Conservation (phyloP, 495 filamentous ascomycete genomes). For the Bryoglossum gracile region DNA sequence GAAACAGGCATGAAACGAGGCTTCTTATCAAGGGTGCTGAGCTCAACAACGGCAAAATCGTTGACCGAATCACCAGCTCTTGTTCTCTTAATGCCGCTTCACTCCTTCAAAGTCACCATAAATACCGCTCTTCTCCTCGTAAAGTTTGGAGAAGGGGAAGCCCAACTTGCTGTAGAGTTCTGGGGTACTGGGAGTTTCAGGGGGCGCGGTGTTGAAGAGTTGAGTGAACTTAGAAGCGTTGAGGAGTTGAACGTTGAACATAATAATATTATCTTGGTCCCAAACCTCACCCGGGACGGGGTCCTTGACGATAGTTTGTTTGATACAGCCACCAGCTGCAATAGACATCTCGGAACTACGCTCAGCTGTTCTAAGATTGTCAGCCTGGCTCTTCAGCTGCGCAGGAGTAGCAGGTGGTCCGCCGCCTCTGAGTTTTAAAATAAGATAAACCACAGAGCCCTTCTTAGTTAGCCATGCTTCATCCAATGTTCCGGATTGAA, state of each 20-base stretch:
- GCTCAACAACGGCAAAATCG: background rate
- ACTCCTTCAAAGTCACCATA: background rate
- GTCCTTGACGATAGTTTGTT: slow-evolving; percentile 28
- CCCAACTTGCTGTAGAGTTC: background rate
- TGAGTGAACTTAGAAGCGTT: background rate
- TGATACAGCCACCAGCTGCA: slow-evolving; percentile 30
- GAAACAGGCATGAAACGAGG: background rate
- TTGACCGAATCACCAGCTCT: background rate
- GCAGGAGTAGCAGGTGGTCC: background rate
- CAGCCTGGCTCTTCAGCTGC: background rate
- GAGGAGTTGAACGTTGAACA: slow-evolving; percentile 16
- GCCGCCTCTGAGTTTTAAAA: background rate
- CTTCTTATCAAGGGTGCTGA: background rate
- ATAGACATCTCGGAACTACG: slow-evolving; percentile 23
- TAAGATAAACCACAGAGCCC: background rate
- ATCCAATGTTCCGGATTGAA: background rate
- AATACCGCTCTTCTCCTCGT: background rate
- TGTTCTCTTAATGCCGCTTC: background rate
- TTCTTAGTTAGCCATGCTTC: background rate
- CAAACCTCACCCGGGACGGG: slow-evolving; percentile 18
- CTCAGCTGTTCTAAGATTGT: no score
- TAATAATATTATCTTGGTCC: slow-evolving; percentile 19
- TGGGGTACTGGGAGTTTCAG: background rate
- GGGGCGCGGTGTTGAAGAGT: background rate
- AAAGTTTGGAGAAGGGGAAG: background rate